Conservation (phyloP, 2,329 filamentous ascomycete species). For the Fusarium robinianum region DNA sequence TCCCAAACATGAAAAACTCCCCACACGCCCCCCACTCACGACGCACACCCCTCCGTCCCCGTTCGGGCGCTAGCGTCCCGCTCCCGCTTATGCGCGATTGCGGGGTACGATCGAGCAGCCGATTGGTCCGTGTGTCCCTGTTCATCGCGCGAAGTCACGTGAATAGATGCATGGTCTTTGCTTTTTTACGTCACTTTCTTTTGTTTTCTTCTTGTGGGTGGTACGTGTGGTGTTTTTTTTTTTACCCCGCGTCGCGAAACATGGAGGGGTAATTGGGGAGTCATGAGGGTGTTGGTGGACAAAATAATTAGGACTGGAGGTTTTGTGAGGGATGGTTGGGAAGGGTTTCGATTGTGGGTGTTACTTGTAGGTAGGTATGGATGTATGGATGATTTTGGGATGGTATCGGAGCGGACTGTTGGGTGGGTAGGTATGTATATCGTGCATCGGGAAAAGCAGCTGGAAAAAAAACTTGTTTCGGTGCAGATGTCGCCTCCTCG, state of each 20-base stretch:
- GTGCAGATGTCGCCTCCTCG: too few species aligned
- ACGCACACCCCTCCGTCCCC: conserved; percentile 16
- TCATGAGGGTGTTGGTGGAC: conserved; percentile 1
- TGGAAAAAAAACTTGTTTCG: too few species aligned
- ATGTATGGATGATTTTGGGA: too few species aligned
- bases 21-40: conserved; percentile 27
- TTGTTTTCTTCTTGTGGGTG: too few species aligned
- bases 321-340: too few species aligned
- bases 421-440: too few species aligned
- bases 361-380: too few species aligned
- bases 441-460: too few species aligned
- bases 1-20: conserved; percentile 13
- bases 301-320: conserved; percentile 14
- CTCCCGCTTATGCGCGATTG: conserved; percentile 30
- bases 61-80: conserved; percentile 25
- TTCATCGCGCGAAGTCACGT: conserved; percentile 17
- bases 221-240: too few species aligned
- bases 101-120: conserved; percentile 18
- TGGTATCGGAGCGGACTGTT: too few species aligned
- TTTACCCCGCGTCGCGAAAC: conserved; percentile 29
- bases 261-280: conserved; percentile 25
- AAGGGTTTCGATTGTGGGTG: too few species aligned
- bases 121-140: conserved; percentile 25
- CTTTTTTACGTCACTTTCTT: conserved; percentile 31
- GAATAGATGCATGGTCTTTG: conserved; percentile 4